Conservation (phyloP, 2,329 filamentous ascomycete genomes). For the Ascomycota sp. region DNA sequence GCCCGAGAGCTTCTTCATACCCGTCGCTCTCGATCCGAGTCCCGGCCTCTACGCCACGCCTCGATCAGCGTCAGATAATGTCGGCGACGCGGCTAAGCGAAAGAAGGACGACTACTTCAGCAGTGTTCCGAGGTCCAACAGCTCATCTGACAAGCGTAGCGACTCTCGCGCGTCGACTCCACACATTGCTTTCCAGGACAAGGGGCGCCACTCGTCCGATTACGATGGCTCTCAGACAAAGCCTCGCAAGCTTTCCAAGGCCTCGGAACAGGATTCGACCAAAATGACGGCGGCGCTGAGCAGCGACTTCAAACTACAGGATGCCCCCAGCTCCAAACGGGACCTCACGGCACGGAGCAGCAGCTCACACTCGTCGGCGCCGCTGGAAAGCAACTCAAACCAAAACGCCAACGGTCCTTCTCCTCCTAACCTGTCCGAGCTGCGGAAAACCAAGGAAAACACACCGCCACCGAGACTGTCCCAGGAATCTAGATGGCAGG, state of each 20-base stretch:
- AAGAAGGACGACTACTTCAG: constrained; percentile 42
- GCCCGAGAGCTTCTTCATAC: constrained; percentile 55
- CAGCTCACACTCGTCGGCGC: constrained; percentile 20
- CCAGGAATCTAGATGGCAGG: constrained; percentile 34
- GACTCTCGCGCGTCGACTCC: constrained; percentile 44
- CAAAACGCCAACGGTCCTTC: constrained; percentile 14
- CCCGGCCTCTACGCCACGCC: constrained; percentile 35
- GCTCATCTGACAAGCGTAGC: constrained; percentile 21
- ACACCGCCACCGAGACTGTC: constrained; percentile 27
- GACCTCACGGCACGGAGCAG: constrained; percentile 18
- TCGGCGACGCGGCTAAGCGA: constrained; percentile 22
- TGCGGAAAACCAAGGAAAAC: constrained; percentile 16
- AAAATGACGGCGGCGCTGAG: constrained; percentile 10
- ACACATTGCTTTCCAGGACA: constrained; percentile 86
- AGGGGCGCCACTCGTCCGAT: constrained; percentile 44
- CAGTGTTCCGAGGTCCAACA: constrained; percentile 18
- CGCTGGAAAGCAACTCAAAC: constrained; percentile 14
- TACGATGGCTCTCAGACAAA: constrained; percentile 33
- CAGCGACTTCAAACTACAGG: constrained; percentile 55
- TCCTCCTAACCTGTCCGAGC: constrained; percentile 5
- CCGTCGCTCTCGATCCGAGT: constrained; percentile 52
- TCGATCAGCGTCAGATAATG: constrained; percentile 27
- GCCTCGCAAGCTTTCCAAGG: constrained; percentile 27
- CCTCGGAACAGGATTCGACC: constrained; percentile 6
- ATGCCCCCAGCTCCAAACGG: constrained; percentile 50